A percentile compares a stretch with the other conserved stretches of the same genome.
Evolutionary conservation across 2,329 filamentous ascomycete genomes (phyloP).

Genomic region (Nectriaceae sp.): DNA sequence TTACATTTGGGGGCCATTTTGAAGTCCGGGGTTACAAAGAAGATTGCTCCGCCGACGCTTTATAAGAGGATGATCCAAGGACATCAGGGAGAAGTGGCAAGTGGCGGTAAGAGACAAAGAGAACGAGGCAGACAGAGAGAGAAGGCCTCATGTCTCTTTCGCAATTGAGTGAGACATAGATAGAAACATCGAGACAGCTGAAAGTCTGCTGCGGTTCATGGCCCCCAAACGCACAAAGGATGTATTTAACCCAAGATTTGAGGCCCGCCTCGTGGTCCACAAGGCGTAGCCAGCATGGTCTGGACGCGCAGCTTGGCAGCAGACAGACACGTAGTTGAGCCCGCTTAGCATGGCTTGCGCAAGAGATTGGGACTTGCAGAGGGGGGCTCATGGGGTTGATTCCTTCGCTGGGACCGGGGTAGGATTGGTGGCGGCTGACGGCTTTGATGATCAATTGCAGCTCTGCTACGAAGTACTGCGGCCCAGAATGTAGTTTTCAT

Average conservation of each 20-base stretch:
- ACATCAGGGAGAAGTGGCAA: background rate
- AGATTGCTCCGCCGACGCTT: too few species aligned
- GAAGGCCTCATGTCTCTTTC: background rate
- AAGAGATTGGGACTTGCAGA: background rate
- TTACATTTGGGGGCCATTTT: background rate
- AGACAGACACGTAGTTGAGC: background rate
- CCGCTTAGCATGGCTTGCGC: background rate
- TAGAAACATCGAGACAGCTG: background rate
- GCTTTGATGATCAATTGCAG: background rate
- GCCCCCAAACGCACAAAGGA: background rate
- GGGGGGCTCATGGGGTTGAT: background rate
- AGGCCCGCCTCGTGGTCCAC: too few species aligned
- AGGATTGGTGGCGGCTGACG: background rate
- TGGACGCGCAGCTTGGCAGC: too few species aligned
- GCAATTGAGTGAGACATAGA: background rate
- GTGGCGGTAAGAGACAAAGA: background rate
- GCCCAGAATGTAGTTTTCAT: too few species aligned
- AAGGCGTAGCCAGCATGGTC: too few species aligned
- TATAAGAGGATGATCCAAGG: too few species aligned
- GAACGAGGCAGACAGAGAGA: background rate
- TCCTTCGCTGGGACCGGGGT: background rate
- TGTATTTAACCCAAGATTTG: too few species aligned
- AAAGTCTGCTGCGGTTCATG: background rate
- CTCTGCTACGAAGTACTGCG: too few species aligned
- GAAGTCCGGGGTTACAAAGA: too few species aligned